Evolutionary conservation across 2,329 filamentous ascomycete species (phyloP).

Genomic region (Claviceps capensis): DNA sequence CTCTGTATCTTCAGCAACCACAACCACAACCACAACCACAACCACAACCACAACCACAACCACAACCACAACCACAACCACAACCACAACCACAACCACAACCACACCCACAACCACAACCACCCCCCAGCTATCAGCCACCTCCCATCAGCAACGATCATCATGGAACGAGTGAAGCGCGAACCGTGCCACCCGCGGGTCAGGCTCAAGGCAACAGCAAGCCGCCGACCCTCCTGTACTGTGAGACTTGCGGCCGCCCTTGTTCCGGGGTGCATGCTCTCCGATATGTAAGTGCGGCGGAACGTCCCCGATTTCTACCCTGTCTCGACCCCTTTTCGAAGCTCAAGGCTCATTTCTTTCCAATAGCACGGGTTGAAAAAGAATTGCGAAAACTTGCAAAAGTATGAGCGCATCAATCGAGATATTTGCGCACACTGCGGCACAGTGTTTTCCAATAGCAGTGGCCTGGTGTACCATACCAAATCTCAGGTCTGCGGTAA

Average conservation of each 20-base stretch:
- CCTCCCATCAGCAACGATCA: neutral
- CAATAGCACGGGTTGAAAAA: slow-evolving; percentile 16
- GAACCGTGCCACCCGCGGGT: neutral
- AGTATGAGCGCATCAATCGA: slow-evolving; percentile 11
- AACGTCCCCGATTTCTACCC: neutral
- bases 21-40: too few species aligned
- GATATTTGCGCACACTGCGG: slow-evolving; percentile 32
- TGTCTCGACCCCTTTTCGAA: neutral
- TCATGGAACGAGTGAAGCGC: neutral
- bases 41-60: too few species aligned
- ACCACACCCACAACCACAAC: too few species aligned
- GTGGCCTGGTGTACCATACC: slow-evolving; percentile 31
- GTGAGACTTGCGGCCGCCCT: slow-evolving; percentile 19
- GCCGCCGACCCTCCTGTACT: slow-evolving; percentile 10
- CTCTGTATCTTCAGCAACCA: neutral
- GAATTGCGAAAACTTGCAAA: slow-evolving; percentile 12
- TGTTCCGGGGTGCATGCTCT: slow-evolving; percentile 20
- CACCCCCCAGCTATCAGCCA: neutral
- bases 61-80: too few species aligned
- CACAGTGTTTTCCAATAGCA: slow-evolving; percentile 25
- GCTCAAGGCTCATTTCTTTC: slow-evolving; percentile 5
- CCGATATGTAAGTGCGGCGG: slow-evolving; percentile 16
- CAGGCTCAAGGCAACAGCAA: neutral
- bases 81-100: too few species aligned
- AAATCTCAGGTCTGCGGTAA: slow-evolving; percentile 32